These are phyloP conservation scores for Umbellularia californica DNA, from an alignment of 164 flowering plant genomes.

Conservation along the genomic window DNA sequence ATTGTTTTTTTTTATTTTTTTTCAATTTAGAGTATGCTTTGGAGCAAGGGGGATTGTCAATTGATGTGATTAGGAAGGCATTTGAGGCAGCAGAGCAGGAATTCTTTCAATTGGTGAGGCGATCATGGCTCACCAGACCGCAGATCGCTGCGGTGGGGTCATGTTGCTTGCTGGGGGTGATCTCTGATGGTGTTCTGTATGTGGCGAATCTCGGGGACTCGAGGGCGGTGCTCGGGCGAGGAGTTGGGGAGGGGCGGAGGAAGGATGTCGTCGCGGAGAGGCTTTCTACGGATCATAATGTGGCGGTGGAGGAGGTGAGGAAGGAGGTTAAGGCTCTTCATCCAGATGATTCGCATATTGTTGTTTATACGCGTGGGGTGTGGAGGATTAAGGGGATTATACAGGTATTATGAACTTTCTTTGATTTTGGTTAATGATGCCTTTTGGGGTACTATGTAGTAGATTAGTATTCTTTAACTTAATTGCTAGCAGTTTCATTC, in stretches of 20 bases:
- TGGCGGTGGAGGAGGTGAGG: conserved; percentile 71
- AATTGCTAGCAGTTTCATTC: no score
- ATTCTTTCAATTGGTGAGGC: conserved; percentile 37
- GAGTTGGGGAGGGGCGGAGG: conserved; percentile 9
- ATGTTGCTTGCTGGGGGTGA: conserved; percentile 44
- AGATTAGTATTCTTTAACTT: no score
- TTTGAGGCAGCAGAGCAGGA: conserved; percentile 39
- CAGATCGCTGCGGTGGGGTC: conserved; percentile 46
- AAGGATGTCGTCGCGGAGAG: conserved; percentile 47
- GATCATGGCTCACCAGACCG: conserved; percentile 27
- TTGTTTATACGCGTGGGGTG: conserved; percentile 72
- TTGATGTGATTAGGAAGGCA: conserved; percentile 39
- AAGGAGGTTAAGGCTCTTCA: conserved; percentile 74
- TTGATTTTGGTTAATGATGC: no score
- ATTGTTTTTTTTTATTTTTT: not conserved
- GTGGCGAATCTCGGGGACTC: conserved; percentile 50
- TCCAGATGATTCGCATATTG: conserved; percentile 89
- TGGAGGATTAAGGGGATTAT: conserved; percentile 97
- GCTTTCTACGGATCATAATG: conserved; percentile 87
- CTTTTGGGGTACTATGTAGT: no score
- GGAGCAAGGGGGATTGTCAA: conserved; percentile 42
- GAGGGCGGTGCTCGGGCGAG: conserved; percentile 40
- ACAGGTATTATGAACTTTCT: conserved; percentile 47
- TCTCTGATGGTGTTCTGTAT: conserved; percentile 30
- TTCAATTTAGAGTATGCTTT: conserved; percentile 24